Evolutionary conservation across 805 yeast genomes (phyloP).

Genomic region (Nakazawaea ambrosiae): DNA sequence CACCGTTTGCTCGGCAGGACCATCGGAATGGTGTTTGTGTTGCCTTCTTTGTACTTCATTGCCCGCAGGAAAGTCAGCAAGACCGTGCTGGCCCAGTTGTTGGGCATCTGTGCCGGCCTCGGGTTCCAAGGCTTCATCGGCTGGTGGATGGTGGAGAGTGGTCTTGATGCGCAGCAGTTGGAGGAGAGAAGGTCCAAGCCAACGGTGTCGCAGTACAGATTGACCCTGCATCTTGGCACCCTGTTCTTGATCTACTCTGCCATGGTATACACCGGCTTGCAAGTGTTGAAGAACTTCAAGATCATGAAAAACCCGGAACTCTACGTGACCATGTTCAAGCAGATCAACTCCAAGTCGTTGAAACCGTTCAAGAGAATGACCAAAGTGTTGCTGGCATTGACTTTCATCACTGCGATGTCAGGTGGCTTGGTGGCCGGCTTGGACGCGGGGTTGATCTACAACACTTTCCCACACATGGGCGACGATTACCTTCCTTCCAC

Average conservation of each 20-base stretch:
- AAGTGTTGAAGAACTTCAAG: slow-evolving; percentile 66
- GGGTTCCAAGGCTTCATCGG: slow-evolving; percentile 96
- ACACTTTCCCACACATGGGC: slow-evolving; percentile 97
- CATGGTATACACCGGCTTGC: slow-evolving; percentile 86
- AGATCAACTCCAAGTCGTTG: slow-evolving; percentile 56
- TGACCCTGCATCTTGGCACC: slow-evolving; percentile 90
- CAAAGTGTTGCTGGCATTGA: slow-evolving; percentile 52
- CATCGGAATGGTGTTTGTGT: slow-evolving; percentile 74
- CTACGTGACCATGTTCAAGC: slow-evolving; percentile 46
- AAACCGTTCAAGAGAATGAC: slow-evolving; percentile 50
- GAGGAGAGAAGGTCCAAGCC: slow-evolving; percentile 84
- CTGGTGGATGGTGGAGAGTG: slow-evolving; percentile 99
- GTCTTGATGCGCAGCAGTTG: slow-evolving; percentile 74
- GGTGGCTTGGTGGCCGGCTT: slow-evolving; percentile 98
- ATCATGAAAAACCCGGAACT: slow-evolving; percentile 59
- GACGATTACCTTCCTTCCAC: slow-evolving; percentile 66
- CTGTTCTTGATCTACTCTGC: slow-evolving; percentile 85
- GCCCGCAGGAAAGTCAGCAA: slow-evolving; percentile 56
- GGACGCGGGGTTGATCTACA: slow-evolving; percentile 95
- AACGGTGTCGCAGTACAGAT: slow-evolving; percentile 93
- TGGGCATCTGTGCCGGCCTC: slow-evolving; percentile 67
- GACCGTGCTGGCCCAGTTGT: slow-evolving; percentile 58
- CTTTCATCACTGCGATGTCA: slow-evolving; percentile 88
- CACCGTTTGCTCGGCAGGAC: slow-evolving; percentile 90
- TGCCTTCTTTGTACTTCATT: slow-evolving; percentile 83